Conservation (phyloP, 768 basidiomycete genomes). For the Naganishia vaughanmartiniae region DNA sequence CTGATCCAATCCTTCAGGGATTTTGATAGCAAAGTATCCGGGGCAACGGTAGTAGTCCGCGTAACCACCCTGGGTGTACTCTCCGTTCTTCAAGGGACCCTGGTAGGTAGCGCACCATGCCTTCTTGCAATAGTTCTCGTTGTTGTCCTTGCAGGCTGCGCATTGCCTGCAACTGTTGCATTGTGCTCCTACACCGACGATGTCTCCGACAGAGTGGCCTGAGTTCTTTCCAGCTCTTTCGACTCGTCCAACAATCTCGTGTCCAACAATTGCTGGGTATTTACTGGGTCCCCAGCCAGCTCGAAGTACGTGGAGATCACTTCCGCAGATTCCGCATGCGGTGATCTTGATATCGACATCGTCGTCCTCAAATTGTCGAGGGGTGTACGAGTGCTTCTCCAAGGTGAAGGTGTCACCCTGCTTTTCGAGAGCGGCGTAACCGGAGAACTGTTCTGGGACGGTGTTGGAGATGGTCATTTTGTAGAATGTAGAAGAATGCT, state of each 20-base stretch:
- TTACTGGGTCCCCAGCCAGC: conserved; percentile 53
- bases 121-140: conserved; percentile 60
- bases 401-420: conserved; percentile 33
- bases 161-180: conserved; percentile 61
- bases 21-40: conserved; percentile 59
- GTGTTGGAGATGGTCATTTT: neutral
- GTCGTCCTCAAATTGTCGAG: conserved; percentile 34
- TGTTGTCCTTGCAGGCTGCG: conserved; percentile 56
- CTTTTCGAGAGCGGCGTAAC: conserved; percentile 30
- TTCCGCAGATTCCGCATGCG: conserved; percentile 55
- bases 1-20: conserved; percentile 63
- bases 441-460: conserved; percentile 29
- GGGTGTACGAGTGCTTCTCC: conserved; percentile 33
- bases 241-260: conserved; percentile 61
- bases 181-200: conserved; percentile 60
- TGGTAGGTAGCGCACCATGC: conserved; percentile 39
- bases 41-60: conserved; percentile 47
- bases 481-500: neutral
- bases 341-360: conserved; percentile 32
- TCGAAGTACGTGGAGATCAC: conserved; percentile 57
- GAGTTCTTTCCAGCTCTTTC: conserved; percentile 59
- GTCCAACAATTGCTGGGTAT: conserved; percentile 53
- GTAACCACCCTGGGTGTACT: conserved; percentile 44
- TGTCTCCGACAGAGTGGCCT: conserved; percentile 59
- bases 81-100: conserved; percentile 36